These are phyloP conservation scores for Pyrenophora seminiperda DNA, from an alignment of 2,329 filamentous ascomycete genomes.

Conservation along the genomic window DNA sequence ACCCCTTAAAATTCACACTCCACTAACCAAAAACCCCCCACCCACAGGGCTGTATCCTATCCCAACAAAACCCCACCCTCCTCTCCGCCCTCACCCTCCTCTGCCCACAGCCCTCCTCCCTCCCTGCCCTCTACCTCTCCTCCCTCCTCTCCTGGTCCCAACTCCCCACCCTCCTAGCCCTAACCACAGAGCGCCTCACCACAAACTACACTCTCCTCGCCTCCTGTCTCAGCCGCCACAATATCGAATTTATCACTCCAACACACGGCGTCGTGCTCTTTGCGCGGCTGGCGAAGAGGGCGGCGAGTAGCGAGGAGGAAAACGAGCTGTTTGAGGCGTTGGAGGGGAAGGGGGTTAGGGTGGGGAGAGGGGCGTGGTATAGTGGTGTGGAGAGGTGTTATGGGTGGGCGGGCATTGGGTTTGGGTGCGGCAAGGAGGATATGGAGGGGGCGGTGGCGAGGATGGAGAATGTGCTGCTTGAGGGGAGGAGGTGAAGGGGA, in stretches of 20 bases:
- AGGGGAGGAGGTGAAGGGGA: background rate
- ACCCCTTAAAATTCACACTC: background rate
- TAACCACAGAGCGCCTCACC: constrained; percentile 32
- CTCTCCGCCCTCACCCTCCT: constrained; percentile 25
- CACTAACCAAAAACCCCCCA: background rate
- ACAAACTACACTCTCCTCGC: constrained; percentile 28
- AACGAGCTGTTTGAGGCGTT: constrained; percentile 24
- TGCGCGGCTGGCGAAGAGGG: constrained; percentile 25
- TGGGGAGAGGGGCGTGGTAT: constrained; percentile 33
- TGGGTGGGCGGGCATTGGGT: constrained; percentile 39
- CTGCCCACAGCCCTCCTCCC: constrained; percentile 25
- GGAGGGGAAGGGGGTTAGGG: constrained; percentile 24
- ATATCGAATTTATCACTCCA: constrained; percentile 28
- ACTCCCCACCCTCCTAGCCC: constrained; percentile 32
- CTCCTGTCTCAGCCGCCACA: constrained; percentile 14
- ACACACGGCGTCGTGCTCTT: constrained; percentile 39
- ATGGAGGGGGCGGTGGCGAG: constrained; percentile 25
- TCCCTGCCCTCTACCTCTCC: constrained; percentile 28
- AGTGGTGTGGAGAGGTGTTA: constrained; percentile 34
- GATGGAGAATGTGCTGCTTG: constrained; percentile 8
- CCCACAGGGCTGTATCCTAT: constrained; percentile 37
- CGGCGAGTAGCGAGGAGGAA: constrained; percentile 26
- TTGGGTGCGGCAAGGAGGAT: constrained; percentile 20
- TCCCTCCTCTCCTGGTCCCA: constrained; percentile 33
- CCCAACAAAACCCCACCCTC: constrained; percentile 38